These are phyloP conservation scores for Cetraspora pellucida DNA, from an alignment of 192 early-diverging fungal species.

Conservation along the genomic window DNA sequence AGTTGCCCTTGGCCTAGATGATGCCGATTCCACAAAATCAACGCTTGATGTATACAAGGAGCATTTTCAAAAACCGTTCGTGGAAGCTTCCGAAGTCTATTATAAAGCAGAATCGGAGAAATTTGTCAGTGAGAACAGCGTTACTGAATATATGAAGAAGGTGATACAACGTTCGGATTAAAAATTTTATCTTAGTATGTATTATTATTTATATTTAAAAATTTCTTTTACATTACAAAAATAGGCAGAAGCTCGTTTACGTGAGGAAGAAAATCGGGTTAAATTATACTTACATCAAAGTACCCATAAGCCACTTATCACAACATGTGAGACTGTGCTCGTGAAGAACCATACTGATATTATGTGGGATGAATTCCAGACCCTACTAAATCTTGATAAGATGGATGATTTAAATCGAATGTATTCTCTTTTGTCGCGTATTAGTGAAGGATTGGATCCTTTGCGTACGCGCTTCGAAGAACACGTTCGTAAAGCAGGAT, in stretches of 20 bases:
- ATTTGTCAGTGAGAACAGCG: constrained; percentile 86
- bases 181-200: not conserved
- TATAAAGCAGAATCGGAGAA: constrained; percentile 89
- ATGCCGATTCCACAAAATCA: constrained; percentile 73
- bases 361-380: constrained; percentile 90
- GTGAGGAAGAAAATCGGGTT: constrained; percentile 85
- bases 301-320: constrained; percentile 77
- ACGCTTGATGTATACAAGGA: constrained; percentile 87
- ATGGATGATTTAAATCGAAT: constrained; percentile 87
- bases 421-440: constrained; percentile 79
- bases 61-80: constrained; percentile 87
- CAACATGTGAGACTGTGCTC: constrained; percentile 82
- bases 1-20: constrained; percentile 84
- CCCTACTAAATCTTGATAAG: constrained; percentile 84
- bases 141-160: constrained; percentile 96
- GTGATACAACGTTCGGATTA: constrained; percentile 37
- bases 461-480: constrained; percentile 75
- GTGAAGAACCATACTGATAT: constrained; percentile 81
- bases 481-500: constrained; percentile 78
- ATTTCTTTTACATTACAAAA: not conserved
- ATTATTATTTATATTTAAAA: not conserved
- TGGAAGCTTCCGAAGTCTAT: constrained; percentile 77
- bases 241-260: constrained; percentile 72
- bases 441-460: constrained; percentile 82
- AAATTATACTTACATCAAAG: constrained; percentile 84